Conservation (phyloP, 2,329 filamentous ascomycete genomes). For the Dothideomycetidae sp. region DNA sequence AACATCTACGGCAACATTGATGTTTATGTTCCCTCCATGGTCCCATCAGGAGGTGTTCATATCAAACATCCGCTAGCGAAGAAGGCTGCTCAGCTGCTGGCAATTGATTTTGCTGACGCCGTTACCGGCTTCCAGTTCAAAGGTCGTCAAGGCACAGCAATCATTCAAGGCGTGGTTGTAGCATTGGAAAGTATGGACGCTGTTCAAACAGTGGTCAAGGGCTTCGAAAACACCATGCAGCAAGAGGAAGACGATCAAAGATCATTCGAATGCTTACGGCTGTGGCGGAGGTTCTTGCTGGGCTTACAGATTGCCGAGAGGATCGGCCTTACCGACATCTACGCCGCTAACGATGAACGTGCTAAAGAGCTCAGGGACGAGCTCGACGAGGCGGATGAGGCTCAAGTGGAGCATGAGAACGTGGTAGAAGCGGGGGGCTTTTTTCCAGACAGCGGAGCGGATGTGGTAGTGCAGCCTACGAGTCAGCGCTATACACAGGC, state of each 20-base stretch:
- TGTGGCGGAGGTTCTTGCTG: slow-evolving; percentile 47
- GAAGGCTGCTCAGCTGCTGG: slow-evolving; percentile 59
- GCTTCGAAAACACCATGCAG: slow-evolving; percentile 50
- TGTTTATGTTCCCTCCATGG: slow-evolving; percentile 49
- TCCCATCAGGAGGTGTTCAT: slow-evolving; percentile 45
- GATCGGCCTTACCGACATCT: slow-evolving; percentile 38
- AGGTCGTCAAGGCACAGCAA: slow-evolving; percentile 71
- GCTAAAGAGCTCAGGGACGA: slow-evolving; percentile 12
- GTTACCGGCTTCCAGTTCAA: slow-evolving; percentile 83
- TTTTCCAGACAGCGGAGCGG: slow-evolving; percentile 34
- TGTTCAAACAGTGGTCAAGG: slow-evolving; percentile 52
- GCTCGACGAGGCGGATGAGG: slow-evolving; percentile 12
- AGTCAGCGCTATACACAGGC: background rate
- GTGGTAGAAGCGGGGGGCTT: slow-evolving; percentile 23
- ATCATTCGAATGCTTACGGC: slow-evolving; percentile 34
- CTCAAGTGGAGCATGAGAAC: slow-evolving; percentile 12
- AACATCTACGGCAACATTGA: slow-evolving; percentile 51
- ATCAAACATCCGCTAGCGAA: slow-evolving; percentile 45
- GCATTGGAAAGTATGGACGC: slow-evolving; percentile 58
- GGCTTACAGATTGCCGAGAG: slow-evolving; percentile 57
- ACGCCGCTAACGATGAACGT: slow-evolving; percentile 11
- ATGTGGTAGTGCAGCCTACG: slow-evolving; percentile 23
- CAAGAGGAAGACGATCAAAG: slow-evolving; percentile 46
- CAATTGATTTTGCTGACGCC: slow-evolving; percentile 77
- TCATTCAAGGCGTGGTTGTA: slow-evolving; percentile 65